Conservation (phyloP, 768 basidiomycete genomes). For the Lactifluus piperatus region DNA sequence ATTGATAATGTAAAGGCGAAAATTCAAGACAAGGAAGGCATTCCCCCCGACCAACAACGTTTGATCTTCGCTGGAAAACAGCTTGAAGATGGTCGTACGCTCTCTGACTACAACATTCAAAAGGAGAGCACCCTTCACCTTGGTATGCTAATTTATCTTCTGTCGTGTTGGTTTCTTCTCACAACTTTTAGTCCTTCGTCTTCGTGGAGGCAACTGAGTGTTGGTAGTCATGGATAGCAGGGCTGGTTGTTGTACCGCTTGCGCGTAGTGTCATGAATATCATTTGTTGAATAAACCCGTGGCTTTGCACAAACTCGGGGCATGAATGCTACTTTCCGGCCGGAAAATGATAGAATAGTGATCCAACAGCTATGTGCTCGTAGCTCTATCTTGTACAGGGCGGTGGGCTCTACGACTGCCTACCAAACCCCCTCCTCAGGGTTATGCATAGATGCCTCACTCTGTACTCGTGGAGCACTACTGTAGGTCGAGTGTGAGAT, state of each 20-base stretch:
- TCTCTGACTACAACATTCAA: constrained; percentile 19
- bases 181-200: constrained; percentile 32
- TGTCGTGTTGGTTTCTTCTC: background rate
- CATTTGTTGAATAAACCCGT: background rate
- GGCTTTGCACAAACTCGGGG: too few species aligned
- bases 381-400: too few species aligned
- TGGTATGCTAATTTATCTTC: background rate
- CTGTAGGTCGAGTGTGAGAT: too few species aligned
- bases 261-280: constrained; percentile 5
- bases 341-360: too few species aligned
- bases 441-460: background rate
- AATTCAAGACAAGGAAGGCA: constrained; percentile 20
- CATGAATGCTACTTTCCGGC: background rate
- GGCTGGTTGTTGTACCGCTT: background rate
- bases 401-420: too few species aligned
- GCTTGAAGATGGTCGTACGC: constrained; percentile 17
- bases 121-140: constrained; percentile 19
- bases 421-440: too few species aligned
- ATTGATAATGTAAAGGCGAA: constrained; percentile 19
- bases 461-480: background rate
- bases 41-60: constrained; percentile 18
- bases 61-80: constrained; percentile 18
- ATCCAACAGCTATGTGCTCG: too few species aligned
- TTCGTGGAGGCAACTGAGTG: constrained; percentile 37
- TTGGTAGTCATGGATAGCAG: background rate